Evolutionary conservation across 495 filamentous ascomycete species (phyloP).

Genomic region (Physcia stellaris): DNA sequence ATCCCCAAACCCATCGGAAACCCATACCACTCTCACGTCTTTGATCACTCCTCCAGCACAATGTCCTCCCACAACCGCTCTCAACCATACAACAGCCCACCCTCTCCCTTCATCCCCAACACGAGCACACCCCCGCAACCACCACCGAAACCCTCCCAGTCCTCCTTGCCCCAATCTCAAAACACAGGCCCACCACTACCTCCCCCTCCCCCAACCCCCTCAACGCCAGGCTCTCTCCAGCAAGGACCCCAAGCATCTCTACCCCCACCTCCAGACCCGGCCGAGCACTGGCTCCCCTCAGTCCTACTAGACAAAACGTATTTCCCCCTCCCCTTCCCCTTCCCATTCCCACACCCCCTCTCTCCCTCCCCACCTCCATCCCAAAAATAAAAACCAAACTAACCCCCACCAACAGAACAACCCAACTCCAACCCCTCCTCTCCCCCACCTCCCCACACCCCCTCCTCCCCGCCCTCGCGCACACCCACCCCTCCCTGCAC

Average conservation of each 20-base stretch:
- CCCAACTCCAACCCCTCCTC: slow-evolving; percentile 48
- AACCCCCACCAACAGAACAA: slow-evolving; percentile 28
- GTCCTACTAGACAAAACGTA: background rate
- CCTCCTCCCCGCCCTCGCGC: slow-evolving; percentile 49
- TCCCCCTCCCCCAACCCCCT: background rate
- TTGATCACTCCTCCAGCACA: too few relatives aligned
- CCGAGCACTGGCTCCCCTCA: background rate
- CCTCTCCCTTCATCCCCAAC: background rate
- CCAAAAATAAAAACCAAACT: slow-evolving; percentile 31
- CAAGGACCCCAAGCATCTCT: background rate
- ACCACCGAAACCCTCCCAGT: background rate
- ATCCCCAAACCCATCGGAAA: too few relatives aligned
- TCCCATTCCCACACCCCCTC: slow-evolving; percentile 91
- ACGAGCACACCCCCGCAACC: background rate
- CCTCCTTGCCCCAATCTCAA: background rate
- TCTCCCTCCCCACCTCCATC: slow-evolving; percentile 65
- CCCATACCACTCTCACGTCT: too few relatives aligned
- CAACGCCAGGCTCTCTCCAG: background rate
- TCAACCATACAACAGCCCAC: background rate
- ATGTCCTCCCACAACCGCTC: background rate
- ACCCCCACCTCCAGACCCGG: background rate
- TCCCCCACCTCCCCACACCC: too few relatives aligned
- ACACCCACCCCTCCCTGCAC: slow-evolving; percentile 43
- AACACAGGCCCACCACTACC: background rate
- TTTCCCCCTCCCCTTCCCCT: slow-evolving; percentile 70